Base-by-base conservation (phyloP, 2,329 filamentous ascomycete genomes). In the Penicillium sumatraense region DNA sequence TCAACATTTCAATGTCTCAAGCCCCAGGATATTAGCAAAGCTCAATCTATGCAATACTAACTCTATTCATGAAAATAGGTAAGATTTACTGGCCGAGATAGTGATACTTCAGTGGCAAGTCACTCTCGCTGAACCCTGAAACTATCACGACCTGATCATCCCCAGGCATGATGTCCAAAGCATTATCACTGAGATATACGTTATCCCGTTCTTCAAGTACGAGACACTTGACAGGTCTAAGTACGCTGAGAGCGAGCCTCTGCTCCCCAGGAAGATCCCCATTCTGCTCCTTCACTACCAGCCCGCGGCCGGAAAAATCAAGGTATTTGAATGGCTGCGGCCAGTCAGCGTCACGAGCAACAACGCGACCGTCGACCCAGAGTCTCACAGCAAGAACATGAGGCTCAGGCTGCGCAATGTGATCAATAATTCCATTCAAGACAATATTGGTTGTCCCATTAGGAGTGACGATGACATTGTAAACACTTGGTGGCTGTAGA, bases 151-250 rank as follows among this genome's bases (percentile, higher is more conserved):
- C 66, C 63, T 85, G 82, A 56, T 81, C 79, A 63, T 85, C 83
- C 7, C 82, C 82, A 16, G 83, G 83, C 7, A 84, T 79, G 55
- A 85, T 68, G 62, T 86, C 83, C 51, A 86, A 76, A 9, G 81
- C 83, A 62, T 80, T 85, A 65, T 86, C 83, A 49, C 80, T 76
- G 20, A 84, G 69, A 10, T 78, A 72, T 36, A 84, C 77, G 10
- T 81, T 81, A 51, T 82, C 78, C 50, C 80, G 69, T 64, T 85
- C 83, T 66, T 85, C 83, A 60, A 85, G 84, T 4, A 85, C 83
- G 18, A 86, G 69, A 14, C 83, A 83, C 60, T 86, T 86, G 3
- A 83, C 83, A 2, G 83, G 83, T 68, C 79, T 81, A 41, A 73
- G 64, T 5, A 79, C 76, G 59, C 66, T 79, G 59, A 85, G 74